Base-by-base conservation (phyloP, 345 rosid species). In the Moricandia arvensis region DNA sequence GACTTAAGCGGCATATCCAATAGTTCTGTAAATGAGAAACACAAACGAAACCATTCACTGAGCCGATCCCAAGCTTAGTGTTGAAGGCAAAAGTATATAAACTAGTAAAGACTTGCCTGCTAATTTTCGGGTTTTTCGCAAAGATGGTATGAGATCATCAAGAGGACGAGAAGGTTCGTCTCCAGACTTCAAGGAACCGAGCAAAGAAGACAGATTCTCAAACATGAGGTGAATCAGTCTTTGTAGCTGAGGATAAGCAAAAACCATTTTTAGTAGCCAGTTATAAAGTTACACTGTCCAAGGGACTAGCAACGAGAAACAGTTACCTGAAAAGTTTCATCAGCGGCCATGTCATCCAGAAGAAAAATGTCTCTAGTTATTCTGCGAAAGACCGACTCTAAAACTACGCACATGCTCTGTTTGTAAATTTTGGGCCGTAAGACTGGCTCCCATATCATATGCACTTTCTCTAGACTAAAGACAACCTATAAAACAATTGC, bases 261-360 rank as follows among this genome's bases (percentile, higher is more conserved):
- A 67, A 29, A 51, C 54, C 35, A 10, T 12, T n/a, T 8, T 64
- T 47, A 53, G 43, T 18, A 74, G 24, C 38, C 60, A 12, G 4
- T 26, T 63, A 57, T 15, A 63, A 24, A 55, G 41, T 73, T 41
- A 15, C 29, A 57, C 34, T 43, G 18, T 43, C 43, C 27, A 68
- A 73, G 5, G 47, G n/a, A 24, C 45, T 38, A 31, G 34, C 62
- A 15, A 66, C 24, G 55, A 35, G 58, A 59, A 65, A 66, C 55
- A 61, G 60, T 13, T 69, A 89, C 99, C 94, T 89, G 93, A 67
- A 90, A 82, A 63, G 99, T 92, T 84, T 95, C 99, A 69, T 95
- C 99, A 9, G 99, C 98, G 27, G 99, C 98, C 85, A 95, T 86
- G 78, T 95, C 99, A 76, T 95, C 99, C 63, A 95, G 78, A 71